Evolutionary conservation across 768 basidiomycete species (phyloP), one percentile per base, ranked within the genome.

Genomic region (Mycena leptocephala): DNA sequence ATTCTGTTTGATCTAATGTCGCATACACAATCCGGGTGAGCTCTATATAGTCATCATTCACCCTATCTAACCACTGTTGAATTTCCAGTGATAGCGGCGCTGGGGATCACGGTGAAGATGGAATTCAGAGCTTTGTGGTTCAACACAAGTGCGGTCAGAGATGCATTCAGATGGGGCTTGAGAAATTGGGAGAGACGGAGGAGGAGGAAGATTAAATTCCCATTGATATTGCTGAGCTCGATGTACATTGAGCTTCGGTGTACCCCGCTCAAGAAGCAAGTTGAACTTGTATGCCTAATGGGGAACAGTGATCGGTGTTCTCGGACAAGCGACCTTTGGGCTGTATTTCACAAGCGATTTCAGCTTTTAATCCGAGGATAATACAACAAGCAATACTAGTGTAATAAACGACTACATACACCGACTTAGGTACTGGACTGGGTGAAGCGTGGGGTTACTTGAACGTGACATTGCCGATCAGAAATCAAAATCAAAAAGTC

Each of bases 1-100:
- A 33, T 65, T 24, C 32, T 65, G 10, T 65, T 65, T 48, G 63
- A 65, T 65, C 46, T 65, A 9, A 65, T 65, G 63, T 65, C 63
- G 2, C 63, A 65, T 33, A 65, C 63, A 65, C 39, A 6, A 14
- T 6, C 35, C 13, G 58, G 58, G 58, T 59, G 33, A 20, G 58
- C 33, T 35, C 58, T n/a, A 37, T 35, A 30, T 32, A 32, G 32
- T 35, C 20, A 35, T 35, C 9, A 3, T 59, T 59, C 33, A 35
- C 9, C 33, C 18, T n/a, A 22, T 59, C 58, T 59, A 22, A 37
- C 22, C 33, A 8, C 20, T 32, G 28, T 33, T 58, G 7, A 58
- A 30, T 59, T 59, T 35, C 58, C 39, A 62, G 61, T 24, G 62
- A 64, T 30, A 64, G 41, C 18, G 62, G 62, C 11, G 62, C 62